These are phyloP conservation scores for Trichophaea hybrida DNA, from an alignment of 2,329 filamentous ascomycete genomes.

Conservation along the genomic window DNA sequence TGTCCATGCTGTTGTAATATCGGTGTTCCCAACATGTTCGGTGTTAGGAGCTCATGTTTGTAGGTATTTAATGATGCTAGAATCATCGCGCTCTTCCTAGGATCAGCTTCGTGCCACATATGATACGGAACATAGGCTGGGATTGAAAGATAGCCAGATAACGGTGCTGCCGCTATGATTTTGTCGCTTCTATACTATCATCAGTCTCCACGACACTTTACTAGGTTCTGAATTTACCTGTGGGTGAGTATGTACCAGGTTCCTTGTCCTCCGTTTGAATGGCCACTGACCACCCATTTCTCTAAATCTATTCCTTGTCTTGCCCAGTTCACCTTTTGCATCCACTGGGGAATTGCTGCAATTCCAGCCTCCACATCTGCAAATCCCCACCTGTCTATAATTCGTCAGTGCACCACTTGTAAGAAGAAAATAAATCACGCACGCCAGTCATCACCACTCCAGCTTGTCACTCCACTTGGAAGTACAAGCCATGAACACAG, in stretches of 20 bases:
- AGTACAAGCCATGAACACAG: conserved; percentile 43
- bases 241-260: conserved; percentile 44
- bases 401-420: neutral
- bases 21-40: conserved; percentile 40
- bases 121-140: conserved; percentile 45
- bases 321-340: conserved; percentile 36
- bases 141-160: conserved; percentile 46
- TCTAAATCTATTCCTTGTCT: conserved; percentile 35
- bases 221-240: conserved; percentile 1
- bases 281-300: conserved; percentile 41
- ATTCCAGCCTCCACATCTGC: conserved; percentile 42
- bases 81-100: conserved; percentile 36
- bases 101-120: conserved; percentile 42
- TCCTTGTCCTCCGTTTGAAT: conserved; percentile 48
- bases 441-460: conserved; percentile 49
- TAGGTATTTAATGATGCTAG: conserved; percentile 39
- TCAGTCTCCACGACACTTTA: neutral
- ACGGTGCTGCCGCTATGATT: conserved; percentile 41
- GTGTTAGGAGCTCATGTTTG: conserved; percentile 41
- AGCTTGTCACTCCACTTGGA: conserved; percentile 43
- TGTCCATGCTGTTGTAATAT: conserved; percentile 44
- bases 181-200: conserved; percentile 36
- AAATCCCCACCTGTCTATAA: conserved; percentile 40
- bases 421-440: conserved; percentile 21
- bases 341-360: conserved; percentile 38